phyloP scores from a whole-genome alignment of 2,329 filamentous ascomycete species.

The Aspergillus sp. region DNA sequence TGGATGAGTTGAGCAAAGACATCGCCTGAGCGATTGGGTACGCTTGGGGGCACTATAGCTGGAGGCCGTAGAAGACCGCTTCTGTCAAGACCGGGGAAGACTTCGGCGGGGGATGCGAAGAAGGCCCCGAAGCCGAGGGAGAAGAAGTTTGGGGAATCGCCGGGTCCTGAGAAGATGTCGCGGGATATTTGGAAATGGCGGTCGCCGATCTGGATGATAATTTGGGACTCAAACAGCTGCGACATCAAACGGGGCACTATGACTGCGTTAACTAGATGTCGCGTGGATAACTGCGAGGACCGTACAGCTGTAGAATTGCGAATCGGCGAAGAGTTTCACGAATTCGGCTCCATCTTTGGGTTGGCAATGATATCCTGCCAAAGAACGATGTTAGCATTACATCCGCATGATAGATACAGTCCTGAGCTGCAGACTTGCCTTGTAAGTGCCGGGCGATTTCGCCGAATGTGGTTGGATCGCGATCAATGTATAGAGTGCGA shows the following conservation, averaged over 20 bases:
- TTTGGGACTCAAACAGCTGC: constrained; percentile 86
- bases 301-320: constrained; percentile 87
- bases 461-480: constrained; percentile 82
- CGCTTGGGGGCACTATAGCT: constrained; percentile 76
- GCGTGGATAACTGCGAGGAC: constrained; percentile 1
- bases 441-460: constrained; percentile 90
- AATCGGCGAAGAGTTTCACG: constrained; percentile 89
- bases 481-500: constrained; percentile 89
- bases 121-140: constrained; percentile 85
- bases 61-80: constrained; percentile 80
- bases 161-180: constrained; percentile 79
- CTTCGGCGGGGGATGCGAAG: constrained; percentile 75
- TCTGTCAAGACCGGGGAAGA: constrained; percentile 82
- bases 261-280: not conserved
- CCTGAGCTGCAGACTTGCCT: constrained; percentile 41
- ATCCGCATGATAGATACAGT: not conserved
- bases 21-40: constrained; percentile 79
- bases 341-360: constrained; percentile 83
- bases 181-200: constrained; percentile 86
- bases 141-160: constrained; percentile 95
- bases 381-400: not conserved
- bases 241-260: constrained; percentile 83
- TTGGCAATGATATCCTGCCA: constrained; percentile 72
- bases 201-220: constrained; percentile 83
- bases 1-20: constrained; percentile 81